Evolutionary conservation across 2,329 filamentous ascomycete genomes (phyloP).

Genomic region (Aureobasidium uvarum): DNA sequence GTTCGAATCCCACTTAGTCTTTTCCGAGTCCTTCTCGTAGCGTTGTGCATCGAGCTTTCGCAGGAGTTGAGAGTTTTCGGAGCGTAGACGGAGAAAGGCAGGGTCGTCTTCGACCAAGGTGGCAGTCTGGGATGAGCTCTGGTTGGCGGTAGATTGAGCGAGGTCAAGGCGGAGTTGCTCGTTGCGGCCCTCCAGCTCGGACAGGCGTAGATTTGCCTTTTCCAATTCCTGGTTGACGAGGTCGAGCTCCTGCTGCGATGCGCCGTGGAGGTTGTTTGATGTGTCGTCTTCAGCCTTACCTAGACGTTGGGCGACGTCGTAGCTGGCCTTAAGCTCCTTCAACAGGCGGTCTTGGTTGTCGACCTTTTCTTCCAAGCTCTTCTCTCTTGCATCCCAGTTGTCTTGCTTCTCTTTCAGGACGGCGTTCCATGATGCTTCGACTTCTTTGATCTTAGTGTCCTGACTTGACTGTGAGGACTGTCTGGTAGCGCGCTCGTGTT

Average conservation of each 20-base stretch:
- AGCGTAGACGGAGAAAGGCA: constrained; percentile 78
- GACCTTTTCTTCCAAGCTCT: constrained; percentile 84
- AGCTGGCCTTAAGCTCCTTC: constrained; percentile 94
- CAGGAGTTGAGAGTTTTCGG: constrained; percentile 88
- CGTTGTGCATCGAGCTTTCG: constrained; percentile 81
- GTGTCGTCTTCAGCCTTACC: constrained; percentile 65
- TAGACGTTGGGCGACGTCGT: constrained; percentile 90
- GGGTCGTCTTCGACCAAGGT: constrained; percentile 82
- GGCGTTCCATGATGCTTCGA: constrained; percentile 85
- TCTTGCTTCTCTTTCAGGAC: constrained; percentile 91
- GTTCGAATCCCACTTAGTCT: constrained; percentile 71
- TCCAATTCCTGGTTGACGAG: constrained; percentile 91
- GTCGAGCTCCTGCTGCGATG: constrained; percentile 86
- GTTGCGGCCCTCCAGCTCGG: constrained; percentile 89
- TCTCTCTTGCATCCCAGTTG: constrained; percentile 95
- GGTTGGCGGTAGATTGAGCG: constrained; percentile 78
- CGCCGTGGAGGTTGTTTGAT: constrained; percentile 56
- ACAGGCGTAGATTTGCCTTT: constrained; percentile 78
- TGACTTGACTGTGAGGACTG: constrained; percentile 74
- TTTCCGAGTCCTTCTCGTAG: constrained; percentile 79
- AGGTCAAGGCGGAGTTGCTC: constrained; percentile 89
- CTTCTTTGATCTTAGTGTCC: constrained; percentile 79
- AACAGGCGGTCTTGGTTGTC: constrained; percentile 90
- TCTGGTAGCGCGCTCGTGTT: constrained; percentile 70
- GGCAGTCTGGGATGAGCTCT: constrained; percentile 57